Evolutionary conservation across 441 rosid genomes (phyloP).

Genomic region (Melastoma candidum): DNA sequence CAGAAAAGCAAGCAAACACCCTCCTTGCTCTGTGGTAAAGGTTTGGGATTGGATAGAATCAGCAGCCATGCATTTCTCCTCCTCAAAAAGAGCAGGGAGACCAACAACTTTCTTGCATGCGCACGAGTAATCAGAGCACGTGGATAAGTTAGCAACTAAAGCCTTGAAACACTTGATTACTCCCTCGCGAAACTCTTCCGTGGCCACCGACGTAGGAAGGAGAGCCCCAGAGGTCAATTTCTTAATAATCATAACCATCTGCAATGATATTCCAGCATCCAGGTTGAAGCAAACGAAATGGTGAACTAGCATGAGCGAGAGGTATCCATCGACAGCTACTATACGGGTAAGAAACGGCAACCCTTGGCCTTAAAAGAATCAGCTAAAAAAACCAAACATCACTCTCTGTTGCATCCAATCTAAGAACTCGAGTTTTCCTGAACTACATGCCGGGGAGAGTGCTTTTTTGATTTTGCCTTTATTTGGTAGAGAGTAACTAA

Average conservation of each 20-base stretch:
- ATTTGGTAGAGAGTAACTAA: no score
- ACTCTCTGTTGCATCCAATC: no score
- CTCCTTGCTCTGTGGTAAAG: constrained; percentile 28
- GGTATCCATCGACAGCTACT: not conserved
- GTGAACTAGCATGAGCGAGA: not conserved
- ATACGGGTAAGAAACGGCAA: no score
- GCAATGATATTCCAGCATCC: constrained; percentile 11
- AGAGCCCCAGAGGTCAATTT: constrained; percentile 68
- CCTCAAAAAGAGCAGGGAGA: constrained; percentile 46
- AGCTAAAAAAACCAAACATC: no score
- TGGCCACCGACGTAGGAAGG: constrained; percentile 63
- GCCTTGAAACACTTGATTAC: constrained; percentile 74
- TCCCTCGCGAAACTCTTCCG: constrained; percentile 95
- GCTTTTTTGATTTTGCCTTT: no score
- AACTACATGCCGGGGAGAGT: no score
- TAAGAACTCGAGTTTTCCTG: no score
- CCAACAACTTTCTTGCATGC: constrained; percentile 44
- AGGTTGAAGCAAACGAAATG: not conserved
- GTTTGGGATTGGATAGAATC: constrained; percentile 17
- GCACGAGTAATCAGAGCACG: constrained; percentile 56
- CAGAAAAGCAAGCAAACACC: constrained; percentile 74
- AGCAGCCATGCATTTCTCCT: constrained; percentile 21
- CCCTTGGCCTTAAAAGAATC: no score
- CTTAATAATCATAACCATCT: constrained; percentile 79
- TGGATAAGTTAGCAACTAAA: constrained; percentile 40